Percentiles rank a stretch among this genome's conserved stretches.
Conservation (phyloP, 2,329 filamentous ascomycete species). For the Penicillium frequentans region DNA sequence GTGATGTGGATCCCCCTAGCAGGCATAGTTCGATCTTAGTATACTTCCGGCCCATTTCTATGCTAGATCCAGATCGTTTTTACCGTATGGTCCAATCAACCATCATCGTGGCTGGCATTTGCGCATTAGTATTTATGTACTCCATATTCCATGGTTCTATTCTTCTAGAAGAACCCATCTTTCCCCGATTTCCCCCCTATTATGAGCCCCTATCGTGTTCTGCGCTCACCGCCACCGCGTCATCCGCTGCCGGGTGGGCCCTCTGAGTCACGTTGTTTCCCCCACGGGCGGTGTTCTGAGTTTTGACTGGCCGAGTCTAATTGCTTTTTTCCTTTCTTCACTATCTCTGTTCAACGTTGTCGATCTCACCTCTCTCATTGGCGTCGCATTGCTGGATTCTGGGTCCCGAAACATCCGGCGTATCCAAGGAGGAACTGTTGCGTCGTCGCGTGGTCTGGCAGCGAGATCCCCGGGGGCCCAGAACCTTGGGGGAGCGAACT, state of each 20-base stretch:
- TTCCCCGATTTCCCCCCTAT: neutral
- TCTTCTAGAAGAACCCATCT: neutral
- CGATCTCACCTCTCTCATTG: constrained; percentile 21
- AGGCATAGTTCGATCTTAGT: neutral
- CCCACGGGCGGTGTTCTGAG: constrained; percentile 20
- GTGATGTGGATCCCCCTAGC: neutral
- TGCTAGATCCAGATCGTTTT: neutral
- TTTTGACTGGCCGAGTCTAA: constrained; percentile 23
- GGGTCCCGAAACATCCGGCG: neutral
- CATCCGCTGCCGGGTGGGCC: constrained; percentile 5
- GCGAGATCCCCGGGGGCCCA: constrained; percentile 9
- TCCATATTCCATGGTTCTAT: neutral
- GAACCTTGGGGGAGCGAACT: neutral
- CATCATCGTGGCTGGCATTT: neutral
- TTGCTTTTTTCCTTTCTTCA: constrained; percentile 12
- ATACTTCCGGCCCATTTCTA: neutral
- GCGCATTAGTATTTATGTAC: neutral
- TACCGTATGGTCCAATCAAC: neutral
- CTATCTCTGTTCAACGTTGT: constrained; percentile 20
- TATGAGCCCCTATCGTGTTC: neutral
- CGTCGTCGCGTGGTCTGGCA: constrained; percentile 15
- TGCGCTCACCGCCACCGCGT: neutral
- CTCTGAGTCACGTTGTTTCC: constrained; percentile 20
- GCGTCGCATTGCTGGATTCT: constrained; percentile 6
- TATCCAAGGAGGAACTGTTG: constrained; percentile 17